Evolutionary conservation across 306 rosid species (phyloP), one percentile per base, ranked within the genome.

Genomic region (Oemleria cerasiformis): DNA sequence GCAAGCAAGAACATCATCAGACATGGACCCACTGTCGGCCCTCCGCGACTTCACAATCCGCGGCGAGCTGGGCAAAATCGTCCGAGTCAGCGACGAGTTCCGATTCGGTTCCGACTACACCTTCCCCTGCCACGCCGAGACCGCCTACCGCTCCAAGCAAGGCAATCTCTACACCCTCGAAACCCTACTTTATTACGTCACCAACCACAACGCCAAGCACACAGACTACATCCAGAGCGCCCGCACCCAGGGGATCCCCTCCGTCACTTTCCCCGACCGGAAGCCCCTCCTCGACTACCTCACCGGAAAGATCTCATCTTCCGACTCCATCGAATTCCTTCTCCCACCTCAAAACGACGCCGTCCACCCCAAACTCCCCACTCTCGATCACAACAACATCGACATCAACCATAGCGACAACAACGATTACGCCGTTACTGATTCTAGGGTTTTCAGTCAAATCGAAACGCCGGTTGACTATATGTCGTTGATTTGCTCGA

Each of bases 111-210:
- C 90, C 7, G 97, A 91, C 56, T 91, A 80, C 80, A 57, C 84
- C 12, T 95, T 88, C 80, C 97, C 97, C 0, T 88, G 86, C 85
- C 75, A 86, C 59, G 75, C 72, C 23, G 92, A 88, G 57, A 95
- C 96, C 5, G 92, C 97, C 2, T 95, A 86, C 85, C 90, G 97
- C 16, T 91, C 97, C 19, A 91, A 96, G 30, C 92, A 91, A 39
- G 99, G 99, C 25, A 86, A 88, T 42, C 96, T 96, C 0, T 89
- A 95, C 85, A 95, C 92, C n/a, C 89, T 95, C 9, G 96, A 95
- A 83, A 95, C 97, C 86, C 96, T 95, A 12, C 83, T 95, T 25
- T 90, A 89, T 69, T 95, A 87, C 87, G 76, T 92, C 49, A 85
- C 79, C 30, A 86, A 91, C 78, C 96, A 88, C 80, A 96, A 89